phyloP scores from a whole-genome alignment of 2,329 filamentous ascomycete species.

The Podosphaera leucotricha region DNA sequence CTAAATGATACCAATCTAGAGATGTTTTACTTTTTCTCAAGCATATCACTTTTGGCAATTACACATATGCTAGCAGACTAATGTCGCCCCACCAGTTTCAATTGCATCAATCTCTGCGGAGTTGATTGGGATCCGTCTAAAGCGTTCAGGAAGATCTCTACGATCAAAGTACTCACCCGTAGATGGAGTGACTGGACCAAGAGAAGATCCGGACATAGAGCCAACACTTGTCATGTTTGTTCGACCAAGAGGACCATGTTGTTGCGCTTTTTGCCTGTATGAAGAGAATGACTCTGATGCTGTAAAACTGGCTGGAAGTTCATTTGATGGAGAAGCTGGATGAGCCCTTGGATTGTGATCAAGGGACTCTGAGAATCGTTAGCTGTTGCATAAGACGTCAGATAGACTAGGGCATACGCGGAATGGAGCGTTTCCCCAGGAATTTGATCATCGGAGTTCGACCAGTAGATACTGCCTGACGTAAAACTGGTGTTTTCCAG shows the following conservation, averaged over 20 bases:
- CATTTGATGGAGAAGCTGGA: slow-evolving; percentile 27
- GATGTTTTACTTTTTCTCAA: too few relatives aligned
- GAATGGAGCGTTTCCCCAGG: slow-evolving; percentile 18
- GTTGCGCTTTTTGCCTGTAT: slow-evolving; percentile 33
- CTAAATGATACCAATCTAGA: too few relatives aligned
- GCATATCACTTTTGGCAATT: too few relatives aligned
- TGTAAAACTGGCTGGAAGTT: slow-evolving; percentile 32
- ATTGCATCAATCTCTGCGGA: slow-evolving; percentile 82
- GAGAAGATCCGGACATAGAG: slow-evolving; percentile 30
- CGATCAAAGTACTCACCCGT: slow-evolving; percentile 70
- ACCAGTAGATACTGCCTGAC: slow-evolving; percentile 15
- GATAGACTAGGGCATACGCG: slow-evolving; percentile 13
- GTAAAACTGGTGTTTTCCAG: slow-evolving; percentile 17
- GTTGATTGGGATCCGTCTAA: slow-evolving; percentile 51
- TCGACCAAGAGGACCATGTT: slow-evolving; percentile 30
- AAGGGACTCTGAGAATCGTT: slow-evolving; percentile 21
- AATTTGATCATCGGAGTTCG: slow-evolving; percentile 21
- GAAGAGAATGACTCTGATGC: slow-evolving; percentile 23
- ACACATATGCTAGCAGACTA: slow-evolving; percentile 20
- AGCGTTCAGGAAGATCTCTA: slow-evolving; percentile 64
- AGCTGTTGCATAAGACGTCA: slow-evolving; percentile 1
- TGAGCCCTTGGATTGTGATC: slow-evolving; percentile 34
- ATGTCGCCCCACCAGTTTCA: slow-evolving; percentile 70
- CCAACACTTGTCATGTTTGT: slow-evolving; percentile 9
- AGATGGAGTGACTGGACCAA: slow-evolving; percentile 49